Base-by-base conservation (phyloP, 345 rosid genomes). In the Citropsis articulata region DNA sequence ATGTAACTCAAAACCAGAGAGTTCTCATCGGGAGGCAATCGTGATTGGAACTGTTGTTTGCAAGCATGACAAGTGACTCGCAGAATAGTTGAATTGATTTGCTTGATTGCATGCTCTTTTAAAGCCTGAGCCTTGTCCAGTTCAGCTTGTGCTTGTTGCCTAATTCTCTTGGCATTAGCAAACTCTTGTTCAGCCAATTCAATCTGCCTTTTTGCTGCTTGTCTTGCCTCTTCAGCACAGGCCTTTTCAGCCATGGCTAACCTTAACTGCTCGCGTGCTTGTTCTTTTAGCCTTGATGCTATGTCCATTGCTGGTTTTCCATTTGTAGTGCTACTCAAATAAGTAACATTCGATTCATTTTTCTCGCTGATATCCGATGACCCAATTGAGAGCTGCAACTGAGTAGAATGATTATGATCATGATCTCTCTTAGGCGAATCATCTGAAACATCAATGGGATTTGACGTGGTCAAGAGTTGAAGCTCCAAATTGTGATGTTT, bases 161-260 rank as follows among this genome's bases (percentile, higher is more conserved):
- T 87, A 65, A 91, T 88, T 80, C 85, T 83, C 86, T 89, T 92
- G 3, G 99, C 99, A 31, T 87, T 91, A 27, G 87, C 89, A 38
- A 92, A 89, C 80, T 96, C 98, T 71, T 33, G 85, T 80, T 96
- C 97, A 0, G 99, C 99, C 72, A 90, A 78, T 81, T 93, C 95
- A 40, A 90, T 87, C 91, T 90, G 93, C 55, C 87, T 76, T 75
- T 86, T 92, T 0, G 97, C 97, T 16, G 84, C 89, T 69, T 80
- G 82, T 83, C 97, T 88, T 22, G 90, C 89, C 74, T 91, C 89
- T 62, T 90, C 91, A 0, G 97, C 94, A 28, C 80, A 87, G 2
- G 80, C 82, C 73, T 87, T 89, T 85, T 92, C 94, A 0, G 87
- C 88, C 89, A 87, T 72, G 7, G 97, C 98, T 78, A 88, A 8